Conservation (phyloP, 2,329 filamentous ascomycete species). For the Fusarium chaquense region DNA sequence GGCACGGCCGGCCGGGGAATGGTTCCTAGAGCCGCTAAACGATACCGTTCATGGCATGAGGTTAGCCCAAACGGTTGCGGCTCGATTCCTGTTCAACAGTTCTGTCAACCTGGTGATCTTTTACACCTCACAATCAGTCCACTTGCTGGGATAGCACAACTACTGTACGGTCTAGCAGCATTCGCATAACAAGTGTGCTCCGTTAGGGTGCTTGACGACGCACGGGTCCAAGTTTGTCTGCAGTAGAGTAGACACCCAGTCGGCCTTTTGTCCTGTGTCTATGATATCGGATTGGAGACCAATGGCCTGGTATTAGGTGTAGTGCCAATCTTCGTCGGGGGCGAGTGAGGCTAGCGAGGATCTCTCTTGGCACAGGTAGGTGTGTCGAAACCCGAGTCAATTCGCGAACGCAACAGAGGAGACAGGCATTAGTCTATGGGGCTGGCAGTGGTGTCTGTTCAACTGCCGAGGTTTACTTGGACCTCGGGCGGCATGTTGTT, state of each 20-base stretch:
- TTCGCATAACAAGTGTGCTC: background rate
- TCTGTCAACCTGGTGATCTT: background rate
- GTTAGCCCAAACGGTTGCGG: slow-evolving; percentile 19
- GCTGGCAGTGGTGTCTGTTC: background rate
- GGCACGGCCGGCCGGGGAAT: slow-evolving; percentile 16
- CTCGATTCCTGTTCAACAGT: slow-evolving; percentile 19
- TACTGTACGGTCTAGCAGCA: background rate
- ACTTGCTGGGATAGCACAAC: slow-evolving; percentile 10
- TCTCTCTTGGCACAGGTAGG: background rate
- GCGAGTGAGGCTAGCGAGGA: background rate
- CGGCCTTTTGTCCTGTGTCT: slow-evolving; percentile 13
- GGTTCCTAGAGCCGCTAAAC: slow-evolving; percentile 22
- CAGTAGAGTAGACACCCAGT: slow-evolving; percentile 14
- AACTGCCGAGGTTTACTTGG: slow-evolving; percentile 27
- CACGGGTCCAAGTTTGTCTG: slow-evolving; percentile 23
- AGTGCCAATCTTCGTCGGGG: background rate
- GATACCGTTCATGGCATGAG: slow-evolving; percentile 1
- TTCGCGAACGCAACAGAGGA: background rate
- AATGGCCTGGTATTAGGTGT: background rate
- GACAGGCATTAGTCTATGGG: background rate
- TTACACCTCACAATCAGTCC: slow-evolving; percentile 7
- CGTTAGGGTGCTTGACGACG: background rate
- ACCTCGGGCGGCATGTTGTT: slow-evolving; percentile 22
- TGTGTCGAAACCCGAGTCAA: background rate
- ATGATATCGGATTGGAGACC: slow-evolving; percentile 17